A percentile compares a stretch with the other conserved stretches of the same genome.
These are phyloP conservation scores for Neurospora cerealis DNA, from an alignment of 495 filamentous ascomycete species.

Conservation along the genomic window DNA sequence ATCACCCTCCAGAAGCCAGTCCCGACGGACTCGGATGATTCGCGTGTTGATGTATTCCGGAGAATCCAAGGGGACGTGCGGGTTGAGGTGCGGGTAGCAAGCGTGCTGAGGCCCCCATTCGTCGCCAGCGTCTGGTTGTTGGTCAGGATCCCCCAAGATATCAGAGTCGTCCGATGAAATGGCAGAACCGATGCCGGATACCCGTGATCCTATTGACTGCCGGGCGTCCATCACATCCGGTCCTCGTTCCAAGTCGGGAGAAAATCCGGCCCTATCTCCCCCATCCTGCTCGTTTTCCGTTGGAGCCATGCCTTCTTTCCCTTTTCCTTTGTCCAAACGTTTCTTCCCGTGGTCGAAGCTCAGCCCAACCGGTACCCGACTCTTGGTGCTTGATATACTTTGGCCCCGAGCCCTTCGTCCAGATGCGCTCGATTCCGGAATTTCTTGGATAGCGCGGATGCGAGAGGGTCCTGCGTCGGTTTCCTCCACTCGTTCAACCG, in stretches of 20 bases:
- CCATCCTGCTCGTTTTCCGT: slow-evolving; percentile 16
- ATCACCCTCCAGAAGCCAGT: slow-evolving; percentile 86
- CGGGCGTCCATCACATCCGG: slow-evolving; percentile 20
- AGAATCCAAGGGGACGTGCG: slow-evolving; percentile 72
- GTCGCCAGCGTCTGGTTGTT: slow-evolving; percentile 40
- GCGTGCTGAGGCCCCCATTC: slow-evolving; percentile 86
- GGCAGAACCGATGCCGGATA: slow-evolving; percentile 37
- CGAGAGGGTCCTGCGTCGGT: slow-evolving; percentile 19
- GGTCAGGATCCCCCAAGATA: slow-evolving; percentile 42
- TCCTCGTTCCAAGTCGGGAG: slow-evolving; percentile 43
- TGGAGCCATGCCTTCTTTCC: slow-evolving; percentile 33
- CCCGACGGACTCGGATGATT: slow-evolving; percentile 80
- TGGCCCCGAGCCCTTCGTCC: slow-evolving; percentile 20
- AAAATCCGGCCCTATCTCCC: slow-evolving; percentile 20
- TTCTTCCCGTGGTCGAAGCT: slow-evolving; percentile 14
- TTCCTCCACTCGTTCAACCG: slow-evolving; percentile 12
- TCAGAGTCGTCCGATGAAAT: slow-evolving; percentile 42
- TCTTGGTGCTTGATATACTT: slow-evolving; percentile 18
- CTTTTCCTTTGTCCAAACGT: slow-evolving; percentile 36
- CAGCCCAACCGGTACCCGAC: slow-evolving; percentile 22
- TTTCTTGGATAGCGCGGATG: slow-evolving; percentile 17
- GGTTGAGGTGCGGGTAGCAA: slow-evolving; percentile 87
- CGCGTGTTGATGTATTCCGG: slow-evolving; percentile 65
- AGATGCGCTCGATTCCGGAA: slow-evolving; percentile 12
- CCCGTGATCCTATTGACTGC: slow-evolving; percentile 28